Evolutionary conservation across 1,139 yeast genomes (phyloP).

Genomic region (Suhomyces coccinellae): DNA sequence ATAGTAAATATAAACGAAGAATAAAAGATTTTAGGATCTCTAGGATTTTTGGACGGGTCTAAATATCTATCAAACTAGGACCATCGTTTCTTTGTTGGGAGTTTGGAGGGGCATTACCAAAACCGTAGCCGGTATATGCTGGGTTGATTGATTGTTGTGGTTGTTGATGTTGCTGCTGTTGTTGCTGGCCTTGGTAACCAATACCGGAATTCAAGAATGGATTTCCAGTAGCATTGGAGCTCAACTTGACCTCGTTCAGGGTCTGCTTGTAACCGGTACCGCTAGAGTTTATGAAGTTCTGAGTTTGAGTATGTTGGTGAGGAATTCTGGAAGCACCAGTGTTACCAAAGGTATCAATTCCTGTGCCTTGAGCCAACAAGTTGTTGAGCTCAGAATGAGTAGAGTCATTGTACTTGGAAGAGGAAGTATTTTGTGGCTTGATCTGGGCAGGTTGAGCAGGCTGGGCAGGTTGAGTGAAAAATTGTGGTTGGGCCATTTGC

Average conservation of each 20-base stretch:
- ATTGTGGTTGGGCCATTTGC: slow-evolving; percentile 24
- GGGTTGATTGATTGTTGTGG: slow-evolving; percentile 29
- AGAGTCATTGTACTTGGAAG: slow-evolving; percentile 50
- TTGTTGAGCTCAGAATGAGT: slow-evolving; percentile 70
- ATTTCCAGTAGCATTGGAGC: slow-evolving; percentile 54
- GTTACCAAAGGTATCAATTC: slow-evolving; percentile 94
- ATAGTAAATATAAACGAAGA: slow-evolving; percentile 4
- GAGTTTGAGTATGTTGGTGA: slow-evolving; percentile 86
- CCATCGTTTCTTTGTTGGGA: slow-evolving; percentile 38
- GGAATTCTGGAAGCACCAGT: slow-evolving; percentile 88
- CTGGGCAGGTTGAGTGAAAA: slow-evolving; percentile 24
- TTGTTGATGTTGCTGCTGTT: slow-evolving; percentile 47
- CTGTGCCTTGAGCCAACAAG: slow-evolving; percentile 83
- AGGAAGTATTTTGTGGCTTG: slow-evolving; percentile 34
- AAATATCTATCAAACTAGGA: slow-evolving; percentile 52
- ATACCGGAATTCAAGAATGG: slow-evolving; percentile 80
- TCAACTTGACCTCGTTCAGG: slow-evolving; percentile 37
- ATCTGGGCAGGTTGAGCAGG: slow-evolving; percentile 13
- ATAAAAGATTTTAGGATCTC: slow-evolving; percentile 7
- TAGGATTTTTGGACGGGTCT: slow-evolving; percentile 11
- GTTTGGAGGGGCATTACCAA: slow-evolving; percentile 65
- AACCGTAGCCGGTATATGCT: slow-evolving; percentile 86
- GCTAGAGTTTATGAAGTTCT: slow-evolving; percentile 78
- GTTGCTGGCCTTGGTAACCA: slow-evolving; percentile 57
- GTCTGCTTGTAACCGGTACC: slow-evolving; percentile 78